These are phyloP conservation scores for Parastagonospora nodorum DNA, from an alignment of 2,329 filamentous ascomycete genomes.

Conservation along the genomic window DNA sequence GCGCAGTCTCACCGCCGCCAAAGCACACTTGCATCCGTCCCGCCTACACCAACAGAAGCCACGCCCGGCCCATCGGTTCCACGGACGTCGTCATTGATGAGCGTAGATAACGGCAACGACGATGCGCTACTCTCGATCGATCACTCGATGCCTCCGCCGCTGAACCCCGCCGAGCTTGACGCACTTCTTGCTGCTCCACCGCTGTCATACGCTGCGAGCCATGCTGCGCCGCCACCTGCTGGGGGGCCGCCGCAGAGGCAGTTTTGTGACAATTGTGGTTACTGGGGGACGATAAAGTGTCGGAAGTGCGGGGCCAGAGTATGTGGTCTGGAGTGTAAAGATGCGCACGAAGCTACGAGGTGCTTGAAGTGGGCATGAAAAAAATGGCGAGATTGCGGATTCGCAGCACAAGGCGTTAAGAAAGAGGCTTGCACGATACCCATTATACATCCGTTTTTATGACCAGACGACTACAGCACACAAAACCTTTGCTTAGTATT, in stretches of 20 bases:
- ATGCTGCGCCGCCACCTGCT: constrained; percentile 47
- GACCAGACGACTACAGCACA: not conserved
- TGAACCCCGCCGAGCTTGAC: constrained; percentile 66
- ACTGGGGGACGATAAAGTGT: constrained; percentile 78
- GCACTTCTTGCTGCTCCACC: constrained; percentile 67
- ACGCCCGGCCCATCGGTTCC: constrained; percentile 22
- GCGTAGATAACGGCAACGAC: constrained; percentile 22
- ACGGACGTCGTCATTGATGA: constrained; percentile 12
- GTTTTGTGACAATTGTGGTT: constrained; percentile 82
- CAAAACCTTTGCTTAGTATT: constrained; percentile 18
- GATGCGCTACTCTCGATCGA: constrained; percentile 61
- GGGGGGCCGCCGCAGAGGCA: constrained; percentile 58
- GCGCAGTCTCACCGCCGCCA: constrained; percentile 25
- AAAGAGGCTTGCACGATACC: constrained; percentile 18
- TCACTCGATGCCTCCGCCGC: constrained; percentile 62
- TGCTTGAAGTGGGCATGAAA: constrained; percentile 46
- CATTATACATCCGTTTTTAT: constrained; percentile 1
- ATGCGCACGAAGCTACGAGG: constrained; percentile 72
- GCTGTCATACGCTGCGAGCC: constrained; percentile 69
- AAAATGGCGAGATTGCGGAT: not conserved
- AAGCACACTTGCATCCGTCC: constrained; percentile 30
- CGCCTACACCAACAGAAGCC: constrained; percentile 33
- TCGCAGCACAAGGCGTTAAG: not conserved
- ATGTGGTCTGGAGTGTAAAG: constrained; percentile 77
- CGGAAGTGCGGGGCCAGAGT: constrained; percentile 77